Percentiles rank a stretch among this genome's conserved stretches.
These are phyloP conservation scores for Plantago rigida DNA, from an alignment of 305 asterid species.

Conservation along the genomic window DNA sequence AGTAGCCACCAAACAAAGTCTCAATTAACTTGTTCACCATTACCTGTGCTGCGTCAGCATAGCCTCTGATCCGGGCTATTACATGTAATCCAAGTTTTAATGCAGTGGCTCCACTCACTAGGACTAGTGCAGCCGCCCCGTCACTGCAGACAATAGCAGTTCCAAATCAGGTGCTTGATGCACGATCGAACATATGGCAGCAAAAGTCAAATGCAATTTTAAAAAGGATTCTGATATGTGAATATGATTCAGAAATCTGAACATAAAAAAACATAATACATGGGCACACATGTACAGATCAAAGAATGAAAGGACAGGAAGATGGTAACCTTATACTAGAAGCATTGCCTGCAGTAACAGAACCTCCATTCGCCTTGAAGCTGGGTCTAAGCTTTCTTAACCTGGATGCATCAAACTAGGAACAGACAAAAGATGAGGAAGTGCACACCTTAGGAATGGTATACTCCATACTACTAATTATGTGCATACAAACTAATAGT, in stretches of 20 bases:
- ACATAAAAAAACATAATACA: neutral
- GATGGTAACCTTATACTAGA: slow-evolving; percentile 68
- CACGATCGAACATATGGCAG: neutral
- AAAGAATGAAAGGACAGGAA: slow-evolving; percentile 20
- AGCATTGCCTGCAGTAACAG: slow-evolving; percentile 97
- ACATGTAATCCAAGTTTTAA: slow-evolving; percentile 65
- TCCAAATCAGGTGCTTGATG: slow-evolving; percentile 11
- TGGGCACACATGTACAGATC: neutral
- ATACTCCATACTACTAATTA: too few relatives aligned
- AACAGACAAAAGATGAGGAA: slow-evolving; percentile 16
- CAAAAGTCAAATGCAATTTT: neutral
- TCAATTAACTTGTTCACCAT: neutral
- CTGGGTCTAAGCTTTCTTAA: slow-evolving; percentile 74
- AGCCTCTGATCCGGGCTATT: slow-evolving; percentile 76
- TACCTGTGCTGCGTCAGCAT: slow-evolving; percentile 98
- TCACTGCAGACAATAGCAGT: slow-evolving; percentile 44
- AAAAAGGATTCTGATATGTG: too few relatives aligned
- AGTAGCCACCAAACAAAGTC: slow-evolving; percentile 16
- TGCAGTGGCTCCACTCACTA: slow-evolving; percentile 83
- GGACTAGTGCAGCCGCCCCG: slow-evolving; percentile 93
- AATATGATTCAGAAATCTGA: too few relatives aligned
- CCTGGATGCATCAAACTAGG: slow-evolving; percentile 74
- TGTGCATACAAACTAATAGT: too few relatives aligned
- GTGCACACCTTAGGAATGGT: too few relatives aligned
- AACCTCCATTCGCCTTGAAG: slow-evolving; percentile 75